A percentile compares a stretch with the other conserved stretches of the same genome.
Conservation (phyloP, 768 basidiomycete species). For the Dentipellis fragilis region DNA sequence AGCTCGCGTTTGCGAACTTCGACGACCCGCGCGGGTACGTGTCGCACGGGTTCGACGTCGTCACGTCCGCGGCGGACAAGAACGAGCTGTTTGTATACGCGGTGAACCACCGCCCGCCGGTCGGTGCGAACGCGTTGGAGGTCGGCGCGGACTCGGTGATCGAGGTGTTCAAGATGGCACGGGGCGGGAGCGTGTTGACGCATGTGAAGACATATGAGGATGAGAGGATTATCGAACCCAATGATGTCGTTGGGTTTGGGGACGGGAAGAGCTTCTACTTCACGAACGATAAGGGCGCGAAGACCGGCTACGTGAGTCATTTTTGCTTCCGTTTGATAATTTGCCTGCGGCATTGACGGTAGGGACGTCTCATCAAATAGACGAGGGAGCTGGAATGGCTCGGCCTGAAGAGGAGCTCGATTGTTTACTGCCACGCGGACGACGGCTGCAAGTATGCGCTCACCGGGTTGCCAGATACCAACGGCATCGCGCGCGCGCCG, state of each 20-base stretch:
- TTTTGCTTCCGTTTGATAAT: not conserved
- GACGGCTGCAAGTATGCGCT: slow-evolving; percentile 53
- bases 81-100: slow-evolving; percentile 51
- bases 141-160: slow-evolving; percentile 65
- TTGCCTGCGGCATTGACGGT: not conserved
- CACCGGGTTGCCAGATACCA: slow-evolving; percentile 37
- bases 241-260: slow-evolving; percentile 57
- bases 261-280: slow-evolving; percentile 60
- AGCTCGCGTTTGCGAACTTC: slow-evolving; percentile 25
- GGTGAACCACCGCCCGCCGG: slow-evolving; percentile 60
- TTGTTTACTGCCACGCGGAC: slow-evolving; percentile 56
- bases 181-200: slow-evolving; percentile 32
- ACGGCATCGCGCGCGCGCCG: slow-evolving; percentile 43
- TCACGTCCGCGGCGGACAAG: slow-evolving; percentile 38
- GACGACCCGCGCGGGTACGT: slow-evolving; percentile 33
- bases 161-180: slow-evolving; percentile 53
- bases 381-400: slow-evolving; percentile 3
- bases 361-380: not conserved
- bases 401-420: slow-evolving; percentile 26
- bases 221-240: slow-evolving; percentile 50
- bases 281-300: slow-evolving; percentile 55
- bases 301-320: slow-evolving; percentile 41
- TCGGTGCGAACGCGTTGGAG: slow-evolving; percentile 23
- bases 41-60: slow-evolving; percentile 62
- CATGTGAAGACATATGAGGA: slow-evolving; percentile 52